Base-by-base conservation (phyloP, 2,329 filamentous ascomycete genomes). In the Aspergillus bombycis region DNA sequence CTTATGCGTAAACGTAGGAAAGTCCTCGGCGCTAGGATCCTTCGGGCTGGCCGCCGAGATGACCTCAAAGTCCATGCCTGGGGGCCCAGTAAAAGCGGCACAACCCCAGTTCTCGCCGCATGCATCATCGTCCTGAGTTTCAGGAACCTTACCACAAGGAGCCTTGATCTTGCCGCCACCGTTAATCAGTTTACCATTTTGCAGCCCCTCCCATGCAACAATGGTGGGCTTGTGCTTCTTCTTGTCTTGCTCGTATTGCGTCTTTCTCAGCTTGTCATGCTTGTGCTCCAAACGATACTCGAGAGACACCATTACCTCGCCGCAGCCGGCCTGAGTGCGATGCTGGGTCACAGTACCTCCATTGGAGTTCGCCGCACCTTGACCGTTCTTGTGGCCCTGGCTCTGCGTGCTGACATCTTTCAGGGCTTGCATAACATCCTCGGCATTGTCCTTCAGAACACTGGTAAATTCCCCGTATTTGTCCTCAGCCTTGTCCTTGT, bases 391-490 rank as follows among this genome's bases (percentile, higher is more conserved):
- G 52, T 43, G 36, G 6, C 19, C 34, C 21, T 57, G 11, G 26
- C 36, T 41, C 3, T 57, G 19, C 30, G 11, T 43, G 55, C 41
- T 43, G 55, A 45, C 55, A 21, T 46, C 55, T 16, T 46, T 57
- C 55, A 57, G 28, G 55, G 36, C 55, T 23, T 57, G 4, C 55
- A 57, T 57, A n/a, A 57, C 34, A n/a, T 57, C 55, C 55, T 41
- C 16, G 2, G 55, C 36, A 16, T 41, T 16, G 10, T 21, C 19
- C 36, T 57, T 57, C 21, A 56, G 26, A 1, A 56, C 54, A 56
- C 16, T 56, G 21, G 32, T 56, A 12, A 56, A 56, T 28, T 30
- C 54, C 12, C 6, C 43, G 12, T 1, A 12, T 6, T 45, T n/a
- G n/a, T 43, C 38, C 1, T 12, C 11, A 0, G 43, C n/a, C 5